Evolutionary conservation across 495 filamentous ascomycete genomes (phyloP).

Genomic region (Trichoderma virens): DNA sequence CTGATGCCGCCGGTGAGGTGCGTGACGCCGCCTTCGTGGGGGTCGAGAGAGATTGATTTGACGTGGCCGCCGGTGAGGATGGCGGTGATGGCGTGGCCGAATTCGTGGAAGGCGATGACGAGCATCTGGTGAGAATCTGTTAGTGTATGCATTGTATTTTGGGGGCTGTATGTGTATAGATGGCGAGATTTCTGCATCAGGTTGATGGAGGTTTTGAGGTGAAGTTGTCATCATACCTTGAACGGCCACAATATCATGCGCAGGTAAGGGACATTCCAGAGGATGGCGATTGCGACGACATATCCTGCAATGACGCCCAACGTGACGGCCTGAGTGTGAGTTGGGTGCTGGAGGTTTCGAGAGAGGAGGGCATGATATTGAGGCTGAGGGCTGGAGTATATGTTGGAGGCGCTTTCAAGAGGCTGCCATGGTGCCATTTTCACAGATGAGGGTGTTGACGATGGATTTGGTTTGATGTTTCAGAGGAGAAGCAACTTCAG

Average conservation of each 20-base stretch:
- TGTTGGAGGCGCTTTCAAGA: background rate
- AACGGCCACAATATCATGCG: slow-evolving; percentile 73
- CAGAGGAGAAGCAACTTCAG: too few species aligned
- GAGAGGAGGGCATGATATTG: background rate
- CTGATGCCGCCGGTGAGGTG: slow-evolving; percentile 70
- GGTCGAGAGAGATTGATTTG: slow-evolving; percentile 55
- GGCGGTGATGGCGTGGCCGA: slow-evolving; percentile 67
- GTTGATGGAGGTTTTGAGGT: too few species aligned
- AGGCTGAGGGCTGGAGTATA: background rate
- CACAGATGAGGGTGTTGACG: background rate
- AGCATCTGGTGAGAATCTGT: slow-evolving; percentile 52
- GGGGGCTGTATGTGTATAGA: background rate
- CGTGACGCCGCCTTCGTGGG: slow-evolving; percentile 65
- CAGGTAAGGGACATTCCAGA: slow-evolving; percentile 75
- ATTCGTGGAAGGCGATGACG: slow-evolving; percentile 80
- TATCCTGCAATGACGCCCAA: slow-evolving; percentile 60
- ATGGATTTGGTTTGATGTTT: too few species aligned
- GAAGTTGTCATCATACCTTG: slow-evolving; percentile 45
- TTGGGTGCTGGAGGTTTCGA: slow-evolving; percentile 11
- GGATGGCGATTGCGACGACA: slow-evolving; percentile 62
- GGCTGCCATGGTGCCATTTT: slow-evolving; percentile 6
- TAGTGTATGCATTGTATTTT: background rate
- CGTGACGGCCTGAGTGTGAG: slow-evolving; percentile 60
- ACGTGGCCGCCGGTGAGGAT: slow-evolving; percentile 65
- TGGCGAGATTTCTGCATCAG: too few species aligned